Evolutionary conservation across 345 rosid species (phyloP).

Genomic region (Gossypium herbaceum): DNA sequence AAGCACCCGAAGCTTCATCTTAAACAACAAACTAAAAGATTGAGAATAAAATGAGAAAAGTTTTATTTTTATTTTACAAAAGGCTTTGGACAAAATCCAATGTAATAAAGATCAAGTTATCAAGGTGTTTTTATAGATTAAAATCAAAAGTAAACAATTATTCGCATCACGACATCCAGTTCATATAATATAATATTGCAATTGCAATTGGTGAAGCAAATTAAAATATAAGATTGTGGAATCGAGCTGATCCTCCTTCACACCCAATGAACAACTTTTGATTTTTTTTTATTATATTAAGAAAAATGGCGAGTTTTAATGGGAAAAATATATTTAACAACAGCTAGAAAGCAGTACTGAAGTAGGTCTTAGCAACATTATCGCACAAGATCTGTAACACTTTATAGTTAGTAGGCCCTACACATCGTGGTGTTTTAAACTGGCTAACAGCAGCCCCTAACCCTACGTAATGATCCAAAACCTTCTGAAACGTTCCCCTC

Average conservation of each 20-base stretch:
- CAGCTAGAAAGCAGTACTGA: conserved; percentile 52
- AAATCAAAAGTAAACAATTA: neutral
- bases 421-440: conserved; percentile 82
- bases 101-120: too few species aligned
- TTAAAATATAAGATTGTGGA: neutral
- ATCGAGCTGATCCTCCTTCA: neutral
- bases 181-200: neutral
- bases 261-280: neutral
- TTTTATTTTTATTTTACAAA: too few species aligned
- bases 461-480: conserved; percentile 70
- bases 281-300: neutral
- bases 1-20: too few species aligned
- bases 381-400: conserved; percentile 57
- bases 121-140: neutral
- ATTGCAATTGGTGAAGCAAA: neutral
- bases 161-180: neutral
- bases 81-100: too few species aligned
- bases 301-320: neutral
- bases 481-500: conserved; percentile 70
- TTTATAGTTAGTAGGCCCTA: conserved; percentile 44
- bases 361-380: conserved; percentile 55
- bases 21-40: too few species aligned
- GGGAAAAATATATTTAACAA: neutral
- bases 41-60: too few species aligned
- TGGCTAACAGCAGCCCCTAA: conserved; percentile 77